These are phyloP conservation scores for Punica granatum DNA, from an alignment of 345 rosid species.

Conservation along the genomic window DNA sequence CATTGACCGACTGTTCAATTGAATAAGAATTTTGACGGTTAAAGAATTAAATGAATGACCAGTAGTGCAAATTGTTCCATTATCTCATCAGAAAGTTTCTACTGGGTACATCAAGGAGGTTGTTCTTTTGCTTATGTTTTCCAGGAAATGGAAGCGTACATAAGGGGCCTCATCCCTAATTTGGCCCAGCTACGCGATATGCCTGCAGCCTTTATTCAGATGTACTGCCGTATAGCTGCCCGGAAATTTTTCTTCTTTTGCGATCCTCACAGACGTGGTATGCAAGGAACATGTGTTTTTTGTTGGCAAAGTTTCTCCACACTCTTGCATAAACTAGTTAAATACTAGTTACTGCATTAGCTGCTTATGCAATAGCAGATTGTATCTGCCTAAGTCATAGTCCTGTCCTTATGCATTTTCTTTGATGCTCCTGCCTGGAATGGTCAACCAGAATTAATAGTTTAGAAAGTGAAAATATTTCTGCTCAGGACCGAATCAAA, in stretches of 20 bases:
- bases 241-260: conserved; percentile 99
- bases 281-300: conserved; percentile 8
- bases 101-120: conserved; percentile 2
- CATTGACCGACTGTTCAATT: background rate
- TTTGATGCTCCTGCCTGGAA: background rate
- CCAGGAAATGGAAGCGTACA: conserved; percentile 97
- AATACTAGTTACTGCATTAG: background rate
- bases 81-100: background rate
- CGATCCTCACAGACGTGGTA: conserved; percentile 97
- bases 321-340: background rate
- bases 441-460: background rate
- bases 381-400: too few relatives aligned
- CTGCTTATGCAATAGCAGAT: background rate
- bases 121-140: conserved; percentile 9
- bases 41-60: background rate
- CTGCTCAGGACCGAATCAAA: background rate
- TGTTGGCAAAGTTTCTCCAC: background rate
- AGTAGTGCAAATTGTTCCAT: background rate
- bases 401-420: too few relatives aligned
- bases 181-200: conserved; percentile 93
- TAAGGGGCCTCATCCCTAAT: conserved; percentile 89
- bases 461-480: background rate
- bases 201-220: conserved; percentile 75
- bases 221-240: conserved; percentile 96
- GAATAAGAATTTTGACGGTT: background rate